A percentile compares a stretch with the other conserved stretches of the same genome.
Evolutionary conservation across 1,284 basidiomycete species (phyloP).

Genomic region (Neonothopanus nambi): DNA sequence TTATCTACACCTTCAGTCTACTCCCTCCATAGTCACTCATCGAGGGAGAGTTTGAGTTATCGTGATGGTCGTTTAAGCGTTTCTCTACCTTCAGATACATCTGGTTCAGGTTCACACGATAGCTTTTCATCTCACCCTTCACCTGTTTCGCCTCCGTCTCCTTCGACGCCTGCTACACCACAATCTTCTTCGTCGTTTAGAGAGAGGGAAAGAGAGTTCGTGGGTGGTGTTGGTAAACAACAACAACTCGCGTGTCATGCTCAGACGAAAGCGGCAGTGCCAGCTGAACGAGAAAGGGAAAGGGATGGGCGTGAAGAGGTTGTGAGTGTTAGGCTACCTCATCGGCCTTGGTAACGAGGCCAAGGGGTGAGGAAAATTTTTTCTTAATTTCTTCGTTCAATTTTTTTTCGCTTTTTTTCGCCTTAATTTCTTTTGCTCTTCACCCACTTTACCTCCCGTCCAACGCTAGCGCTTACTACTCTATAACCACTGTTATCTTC

Average conservation of each 20-base stretch:
- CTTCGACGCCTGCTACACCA: slow-evolving; percentile 16
- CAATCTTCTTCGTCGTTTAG: slow-evolving; percentile 3
- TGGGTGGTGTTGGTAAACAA: no score
- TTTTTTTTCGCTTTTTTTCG: background rate
- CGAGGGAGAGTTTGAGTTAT: slow-evolving; percentile 2
- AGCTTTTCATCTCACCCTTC: slow-evolving; percentile 13
- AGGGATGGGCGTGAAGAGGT: no score
- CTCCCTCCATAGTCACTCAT: slow-evolving; percentile 1
- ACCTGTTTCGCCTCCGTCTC: slow-evolving; percentile 15
- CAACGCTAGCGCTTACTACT: no score
- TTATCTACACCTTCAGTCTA: slow-evolving; percentile 9
- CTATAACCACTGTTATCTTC: no score
- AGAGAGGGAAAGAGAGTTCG: no score
- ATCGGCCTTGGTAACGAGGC: slow-evolving; percentile 10
- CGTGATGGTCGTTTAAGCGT: background rate
- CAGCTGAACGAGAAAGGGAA: no score
- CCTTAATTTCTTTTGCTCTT: background rate
- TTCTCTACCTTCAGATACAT: slow-evolving; percentile 8
- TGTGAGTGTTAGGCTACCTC: slow-evolving; percentile 1
- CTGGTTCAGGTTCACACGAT: background rate
- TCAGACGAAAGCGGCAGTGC: no score
- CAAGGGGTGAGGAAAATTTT: background rate
- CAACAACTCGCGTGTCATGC: no score
- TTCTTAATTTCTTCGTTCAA: background rate
- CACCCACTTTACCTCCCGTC: background rate